Base-by-base conservation (phyloP, 2,329 filamentous ascomycete species). In the Phaeomoniella chlamydospora region DNA sequence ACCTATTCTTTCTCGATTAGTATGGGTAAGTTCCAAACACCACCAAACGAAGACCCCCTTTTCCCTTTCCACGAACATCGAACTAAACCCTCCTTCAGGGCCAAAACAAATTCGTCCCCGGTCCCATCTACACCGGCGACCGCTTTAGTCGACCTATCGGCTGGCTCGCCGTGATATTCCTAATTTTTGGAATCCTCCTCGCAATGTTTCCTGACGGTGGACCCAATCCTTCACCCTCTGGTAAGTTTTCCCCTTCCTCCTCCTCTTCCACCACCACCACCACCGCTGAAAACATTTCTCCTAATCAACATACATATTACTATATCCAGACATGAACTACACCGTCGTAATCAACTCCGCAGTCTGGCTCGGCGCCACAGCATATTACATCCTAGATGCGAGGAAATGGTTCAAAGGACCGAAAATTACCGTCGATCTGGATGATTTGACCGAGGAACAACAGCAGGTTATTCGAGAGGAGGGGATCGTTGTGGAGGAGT, bases 351-450 rank as follows among this genome's bases (percentile, higher is more conserved):
- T 78, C 40, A 75, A 75, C 42, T 61, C 59, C 19, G 64, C 65
- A 3, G 65, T 77, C 1, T 77, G 73, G 73, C 55, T 66, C 11
- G 70, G 70, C 2, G 61, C 65, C 0, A 49, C 74, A 44, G 34
- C 58, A 1, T 77, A 77, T 50, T 77, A 75, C 47, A 60, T 59
- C 42, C 43, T 71, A 16, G 62, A 69, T 53, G 72, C 71, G 4
- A 57, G 63, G 37, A 75, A 74, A 49, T 74, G 69, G 62, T 75
- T 74, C 45, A 71, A 58, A 2, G 72, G 72, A 0, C 72, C 72
- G 3, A 72, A 70, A 55, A 64, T 65, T 32, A 77, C 72, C 2
- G 55, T 74, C 35, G 58, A 58, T 31, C 47, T 41, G 38, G 49
- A 38, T 18, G 46, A 44, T 4, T 41, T 54, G 33, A 56, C 46